phyloP scores from a whole-genome alignment of 768 basidiomycete genomes.

The Suillus lakei region DNA sequence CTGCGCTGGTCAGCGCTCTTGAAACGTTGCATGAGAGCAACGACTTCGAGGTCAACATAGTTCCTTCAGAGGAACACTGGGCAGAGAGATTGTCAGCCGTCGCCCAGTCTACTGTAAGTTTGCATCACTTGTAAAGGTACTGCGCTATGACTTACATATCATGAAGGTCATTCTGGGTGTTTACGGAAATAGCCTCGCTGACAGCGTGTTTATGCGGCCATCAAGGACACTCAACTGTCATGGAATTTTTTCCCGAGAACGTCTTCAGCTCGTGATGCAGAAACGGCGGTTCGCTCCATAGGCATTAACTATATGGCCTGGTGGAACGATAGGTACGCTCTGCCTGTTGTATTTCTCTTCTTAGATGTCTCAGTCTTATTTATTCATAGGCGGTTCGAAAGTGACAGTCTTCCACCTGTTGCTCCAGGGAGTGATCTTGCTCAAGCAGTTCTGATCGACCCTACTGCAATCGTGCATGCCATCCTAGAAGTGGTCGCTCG shows the following conservation, averaged over 20 bases:
- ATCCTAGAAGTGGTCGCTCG: slow-evolving; percentile 26
- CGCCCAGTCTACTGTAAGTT: slow-evolving; percentile 66
- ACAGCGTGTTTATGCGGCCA: slow-evolving; percentile 71
- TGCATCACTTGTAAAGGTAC: slow-evolving; percentile 13
- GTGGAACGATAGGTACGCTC: slow-evolving; percentile 46
- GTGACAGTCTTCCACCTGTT: slow-evolving; percentile 39
- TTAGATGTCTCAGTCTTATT: slow-evolving; percentile 6
- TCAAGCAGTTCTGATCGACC: slow-evolving; percentile 42
- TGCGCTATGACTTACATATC: slow-evolving; percentile 8
- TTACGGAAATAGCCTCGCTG: slow-evolving; percentile 64
- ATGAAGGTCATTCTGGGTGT: slow-evolving; percentile 64
- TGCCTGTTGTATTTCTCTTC: slow-evolving; percentile 8
- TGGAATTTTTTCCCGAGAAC: slow-evolving; percentile 79
- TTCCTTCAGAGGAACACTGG: slow-evolving; percentile 60
- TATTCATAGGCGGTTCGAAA: slow-evolving; percentile 40
- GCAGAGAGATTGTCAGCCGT: slow-evolving; percentile 66
- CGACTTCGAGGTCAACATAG: slow-evolving; percentile 60
- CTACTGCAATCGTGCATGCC: slow-evolving; percentile 43
- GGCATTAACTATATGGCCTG: slow-evolving; percentile 65
- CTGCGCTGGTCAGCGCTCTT: slow-evolving; percentile 62
- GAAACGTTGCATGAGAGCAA: slow-evolving; percentile 51
- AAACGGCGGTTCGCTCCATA: slow-evolving; percentile 56
- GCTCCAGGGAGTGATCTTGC: slow-evolving; percentile 26
- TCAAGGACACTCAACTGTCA: slow-evolving; percentile 62
- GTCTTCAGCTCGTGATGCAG: slow-evolving; percentile 67